phyloP scores from a whole-genome alignment of 371 early-diverging fungal species.

The Mucor racemosus region DNA sequence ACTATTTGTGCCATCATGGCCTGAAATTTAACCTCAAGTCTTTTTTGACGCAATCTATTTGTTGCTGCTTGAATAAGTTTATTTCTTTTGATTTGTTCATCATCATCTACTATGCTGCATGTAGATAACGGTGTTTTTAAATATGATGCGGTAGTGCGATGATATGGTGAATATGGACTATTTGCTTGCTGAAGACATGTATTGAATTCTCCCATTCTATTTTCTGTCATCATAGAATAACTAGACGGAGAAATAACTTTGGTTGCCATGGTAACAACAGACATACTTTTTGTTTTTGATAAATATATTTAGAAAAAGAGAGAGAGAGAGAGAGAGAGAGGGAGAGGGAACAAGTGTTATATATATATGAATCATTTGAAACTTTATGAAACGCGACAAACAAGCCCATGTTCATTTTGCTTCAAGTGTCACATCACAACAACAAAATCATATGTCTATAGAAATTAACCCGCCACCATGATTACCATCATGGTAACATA shows the following conservation, averaged over 20 bases:
- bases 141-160: neutral
- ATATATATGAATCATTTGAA: constrained; percentile 7
- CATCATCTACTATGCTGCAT: neutral
- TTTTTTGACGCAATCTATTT: constrained; percentile 18
- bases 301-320: neutral
- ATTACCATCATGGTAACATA: neutral
- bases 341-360: neutral
- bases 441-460: constrained; percentile 3
- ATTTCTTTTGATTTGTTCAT: constrained; percentile 6
- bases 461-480: neutral
- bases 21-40: constrained; percentile 16
- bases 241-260: neutral
- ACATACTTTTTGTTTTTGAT: neutral
- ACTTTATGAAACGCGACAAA: constrained; percentile 15
- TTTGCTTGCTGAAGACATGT: constrained; percentile 5
- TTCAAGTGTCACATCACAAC: constrained; percentile 7
- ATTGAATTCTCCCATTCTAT: neutral
- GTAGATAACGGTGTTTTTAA: neutral
- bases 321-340: neutral
- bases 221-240: neutral
- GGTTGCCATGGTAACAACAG: neutral
- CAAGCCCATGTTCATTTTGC: constrained; percentile 12
- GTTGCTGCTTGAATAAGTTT: constrained; percentile 17
- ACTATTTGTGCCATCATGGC: constrained; percentile 16
- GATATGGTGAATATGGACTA: neutral